These are phyloP conservation scores for Taphrina wiesneri DNA, from an alignment of 1,139 yeast genomes.

Conservation along the genomic window DNA sequence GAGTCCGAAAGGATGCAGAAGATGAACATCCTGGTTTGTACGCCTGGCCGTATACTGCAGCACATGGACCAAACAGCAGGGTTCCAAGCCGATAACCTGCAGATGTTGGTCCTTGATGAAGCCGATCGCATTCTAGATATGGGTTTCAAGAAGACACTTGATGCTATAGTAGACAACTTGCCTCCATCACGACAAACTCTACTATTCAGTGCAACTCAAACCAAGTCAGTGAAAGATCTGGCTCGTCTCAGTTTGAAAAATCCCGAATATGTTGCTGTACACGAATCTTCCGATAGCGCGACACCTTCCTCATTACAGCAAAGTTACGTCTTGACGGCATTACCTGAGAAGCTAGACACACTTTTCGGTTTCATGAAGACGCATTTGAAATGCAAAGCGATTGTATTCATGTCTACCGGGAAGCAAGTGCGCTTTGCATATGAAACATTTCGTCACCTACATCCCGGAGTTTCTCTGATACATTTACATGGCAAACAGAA, in stretches of 20 bases:
- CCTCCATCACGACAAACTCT: conserved; percentile 83
- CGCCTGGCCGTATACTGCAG: conserved; percentile 93
- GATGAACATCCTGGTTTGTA: conserved; percentile 86
- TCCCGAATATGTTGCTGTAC: conserved; percentile 65
- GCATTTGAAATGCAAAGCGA: conserved; percentile 78
- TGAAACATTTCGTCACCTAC: conserved; percentile 85
- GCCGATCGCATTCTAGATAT: conserved; percentile 95
- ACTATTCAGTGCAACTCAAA: conserved; percentile 89
- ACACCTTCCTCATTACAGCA: conserved; percentile 88
- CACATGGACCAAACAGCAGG: conserved; percentile 94
- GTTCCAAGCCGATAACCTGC: conserved; percentile 74
- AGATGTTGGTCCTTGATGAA: conserved; percentile 84
- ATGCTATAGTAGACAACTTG: conserved; percentile 76
- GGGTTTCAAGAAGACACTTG: conserved; percentile 91
- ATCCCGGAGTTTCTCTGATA: conserved; percentile 92
- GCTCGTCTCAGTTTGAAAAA: conserved; percentile 78
- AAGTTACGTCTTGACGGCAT: conserved; percentile 67
- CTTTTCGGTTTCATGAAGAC: conserved; percentile 88
- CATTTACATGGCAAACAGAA: conserved; percentile 95
- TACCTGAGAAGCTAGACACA: conserved; percentile 80
- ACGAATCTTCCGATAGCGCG: conserved; percentile 54
- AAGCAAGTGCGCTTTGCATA: conserved; percentile 93
- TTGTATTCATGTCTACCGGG: conserved; percentile 88
- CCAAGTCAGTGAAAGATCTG: conserved; percentile 79
- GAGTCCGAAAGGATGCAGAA: conserved; percentile 82